Evolutionary conservation across 148 eudicot genomes (phyloP).

Genomic region (Polygonum aviculare): DNA sequence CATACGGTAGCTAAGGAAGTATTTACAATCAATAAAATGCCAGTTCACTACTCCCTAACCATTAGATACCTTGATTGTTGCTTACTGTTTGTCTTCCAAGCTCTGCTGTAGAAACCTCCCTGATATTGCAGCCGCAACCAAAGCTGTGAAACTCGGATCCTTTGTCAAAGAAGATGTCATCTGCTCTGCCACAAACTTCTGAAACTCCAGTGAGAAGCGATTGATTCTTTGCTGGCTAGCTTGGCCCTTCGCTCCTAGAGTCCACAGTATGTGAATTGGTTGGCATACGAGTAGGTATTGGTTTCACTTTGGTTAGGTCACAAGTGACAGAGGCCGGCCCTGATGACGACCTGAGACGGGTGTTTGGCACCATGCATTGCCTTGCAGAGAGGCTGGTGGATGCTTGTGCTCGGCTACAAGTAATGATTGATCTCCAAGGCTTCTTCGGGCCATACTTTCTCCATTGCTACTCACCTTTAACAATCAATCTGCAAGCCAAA

Average conservation of each 20-base stretch:
- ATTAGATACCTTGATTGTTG: not conserved
- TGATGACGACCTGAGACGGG: slow-evolving; percentile 19
- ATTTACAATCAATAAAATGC: not conserved
- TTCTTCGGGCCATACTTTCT: slow-evolving; percentile 78
- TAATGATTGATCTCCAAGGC: slow-evolving; percentile 53
- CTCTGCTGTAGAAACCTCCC: slow-evolving; percentile 20
- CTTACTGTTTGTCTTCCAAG: not conserved
- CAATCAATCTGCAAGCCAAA: slow-evolving; percentile 29
- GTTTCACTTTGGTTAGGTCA: slow-evolving; percentile 27
- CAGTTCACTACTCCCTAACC: not conserved
- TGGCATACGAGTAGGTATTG: not conserved
- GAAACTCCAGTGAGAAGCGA: slow-evolving; percentile 27
- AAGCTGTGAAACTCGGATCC: slow-evolving; percentile 59
- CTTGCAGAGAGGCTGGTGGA: slow-evolving; percentile 13
- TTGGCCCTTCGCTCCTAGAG: not conserved
- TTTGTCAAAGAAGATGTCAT: slow-evolving; percentile 76
- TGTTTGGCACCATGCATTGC: slow-evolving; percentile 9
- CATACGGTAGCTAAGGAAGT: not conserved
- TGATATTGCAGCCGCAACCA: slow-evolving; percentile 62
- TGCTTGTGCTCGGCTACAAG: slow-evolving; percentile 89
- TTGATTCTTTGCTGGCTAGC: slow-evolving; percentile 16
- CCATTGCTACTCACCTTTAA: slow-evolving; percentile 46
- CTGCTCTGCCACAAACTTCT: slow-evolving; percentile 52
- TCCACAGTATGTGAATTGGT: slow-evolving; percentile 8
- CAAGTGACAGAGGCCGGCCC: slow-evolving; percentile 6